Percentiles rank a stretch among this genome's conserved stretches.
Conservation (phyloP, 371 early-diverging fungal species). For the Chytridium lagenaria region DNA sequence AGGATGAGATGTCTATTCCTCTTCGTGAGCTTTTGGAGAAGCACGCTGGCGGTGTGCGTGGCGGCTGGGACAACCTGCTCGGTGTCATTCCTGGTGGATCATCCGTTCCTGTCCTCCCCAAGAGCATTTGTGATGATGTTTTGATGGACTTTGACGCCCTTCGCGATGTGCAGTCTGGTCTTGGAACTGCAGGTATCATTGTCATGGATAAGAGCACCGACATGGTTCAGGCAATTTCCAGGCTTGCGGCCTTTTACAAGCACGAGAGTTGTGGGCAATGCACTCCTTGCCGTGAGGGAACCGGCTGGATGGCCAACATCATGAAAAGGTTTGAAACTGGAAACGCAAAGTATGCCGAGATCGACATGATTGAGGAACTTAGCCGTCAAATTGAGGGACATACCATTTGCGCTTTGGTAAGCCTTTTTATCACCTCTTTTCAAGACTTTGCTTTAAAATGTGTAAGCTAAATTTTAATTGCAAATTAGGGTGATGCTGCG, state of each 20-base stretch:
- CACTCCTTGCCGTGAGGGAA: conserved; percentile 98
- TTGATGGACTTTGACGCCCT: conserved; percentile 98
- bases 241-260: conserved; percentile 91
- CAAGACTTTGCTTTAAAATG: neutral
- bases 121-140: conserved; percentile 86
- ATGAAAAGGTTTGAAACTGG: conserved; percentile 95
- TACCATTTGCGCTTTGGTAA: conserved; percentile 93
- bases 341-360: conserved; percentile 81
- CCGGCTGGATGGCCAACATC: conserved; percentile 93
- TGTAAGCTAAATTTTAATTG: neutral
- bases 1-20: conserved; percentile 98
- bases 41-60: conserved; percentile 96
- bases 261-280: conserved; percentile 99
- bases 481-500: conserved; percentile 88
- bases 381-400: conserved; percentile 97
- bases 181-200: conserved; percentile 96
- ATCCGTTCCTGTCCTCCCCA: conserved; percentile 92
- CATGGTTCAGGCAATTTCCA: conserved; percentile 89
- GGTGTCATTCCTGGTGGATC: conserved; percentile 98
- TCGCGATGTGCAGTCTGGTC: conserved; percentile 89
- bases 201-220: conserved; percentile 98
- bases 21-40: conserved; percentile 92
- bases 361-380: conserved; percentile 91
- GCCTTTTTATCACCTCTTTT: conserved; percentile 5
- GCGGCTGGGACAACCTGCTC: conserved; percentile 98